Percentiles rank a stretch among this genome's conserved stretches.
Conservation (phyloP, 495 filamentous ascomycete species). For the Xylaria castorea region DNA sequence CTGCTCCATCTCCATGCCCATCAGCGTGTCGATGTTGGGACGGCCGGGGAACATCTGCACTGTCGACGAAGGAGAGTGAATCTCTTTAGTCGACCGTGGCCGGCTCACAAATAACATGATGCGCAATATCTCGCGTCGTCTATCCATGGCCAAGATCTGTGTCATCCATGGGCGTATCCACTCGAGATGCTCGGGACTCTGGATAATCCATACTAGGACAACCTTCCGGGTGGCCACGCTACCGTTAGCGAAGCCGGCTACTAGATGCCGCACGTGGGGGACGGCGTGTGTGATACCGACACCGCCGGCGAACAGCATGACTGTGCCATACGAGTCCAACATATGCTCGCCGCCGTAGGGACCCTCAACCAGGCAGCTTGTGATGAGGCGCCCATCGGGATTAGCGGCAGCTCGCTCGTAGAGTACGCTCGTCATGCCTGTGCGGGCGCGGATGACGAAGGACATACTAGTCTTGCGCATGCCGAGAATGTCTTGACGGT, state of each 20-base stretch:
- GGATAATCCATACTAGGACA: constrained; percentile 89
- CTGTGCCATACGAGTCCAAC: constrained; percentile 81
- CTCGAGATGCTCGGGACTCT: constrained; percentile 83
- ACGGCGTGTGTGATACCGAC: constrained; percentile 91
- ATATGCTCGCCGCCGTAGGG: constrained; percentile 76
- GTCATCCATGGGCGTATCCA: constrained; percentile 98
- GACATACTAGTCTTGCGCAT: constrained; percentile 70
- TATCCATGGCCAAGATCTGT: constrained; percentile 82
- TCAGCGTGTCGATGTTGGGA: constrained; percentile 68
- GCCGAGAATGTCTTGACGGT: constrained; percentile 62
- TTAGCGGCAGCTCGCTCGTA: constrained; percentile 69
- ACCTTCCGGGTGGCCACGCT: constrained; percentile 80
- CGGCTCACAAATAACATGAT: constrained; percentile 91
- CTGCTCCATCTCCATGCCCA: constrained; percentile 78
- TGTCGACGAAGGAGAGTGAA: constrained; percentile 77
- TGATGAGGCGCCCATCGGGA: constrained; percentile 64
- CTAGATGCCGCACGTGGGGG: constrained; percentile 75
- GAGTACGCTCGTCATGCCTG: constrained; percentile 81
- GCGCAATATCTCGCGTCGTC: constrained; percentile 78
- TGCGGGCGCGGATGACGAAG: constrained; percentile 77
- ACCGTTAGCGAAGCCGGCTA: constrained; percentile 69
- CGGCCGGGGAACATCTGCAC: constrained; percentile 90
- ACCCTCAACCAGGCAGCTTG: constrained; percentile 75
- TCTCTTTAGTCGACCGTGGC: constrained; percentile 78
- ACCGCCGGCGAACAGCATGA: constrained; percentile 84